Base-by-base conservation (phyloP, 2,329 filamentous ascomycete genomes). In the Aspergillus sp. region DNA sequence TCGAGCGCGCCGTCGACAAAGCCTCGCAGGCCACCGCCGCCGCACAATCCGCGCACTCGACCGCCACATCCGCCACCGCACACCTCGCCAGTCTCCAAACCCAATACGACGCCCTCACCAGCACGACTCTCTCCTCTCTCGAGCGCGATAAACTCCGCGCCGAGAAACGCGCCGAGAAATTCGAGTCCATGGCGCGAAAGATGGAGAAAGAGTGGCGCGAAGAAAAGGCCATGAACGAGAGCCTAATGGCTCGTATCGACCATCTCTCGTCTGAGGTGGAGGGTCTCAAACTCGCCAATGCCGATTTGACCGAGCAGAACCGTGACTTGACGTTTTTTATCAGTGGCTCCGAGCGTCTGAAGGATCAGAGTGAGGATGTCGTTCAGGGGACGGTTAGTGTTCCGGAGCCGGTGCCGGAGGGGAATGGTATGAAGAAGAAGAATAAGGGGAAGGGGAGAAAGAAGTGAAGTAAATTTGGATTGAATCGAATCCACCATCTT, bases 1-100 rank as follows among this genome's bases (percentile, higher is more conserved):
- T 99, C 55, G 89, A 88, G 69, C 92, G 96, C 63, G 91, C 92
- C 0, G 92, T 90, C 0, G 91, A 96, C 75, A 98, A 98, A 78
- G 93, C 93, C 0, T 84, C 88, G 1, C 86, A 89, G 69, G 91
- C 93, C 0, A 82, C 85, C 0, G 81, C 85, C 0, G 82, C 85
- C 0, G 78, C 78, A 7, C 87, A 90, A 61, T 81, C 82, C 52
- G 88, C 90, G 0, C 77, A 79, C 0, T 71, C 79, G 81, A 82
- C 85, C 0, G 78, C 78, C 6, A 87, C 90, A 61, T 81, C 82
- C 52, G 88, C 90, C 0, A 77, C 79, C 0, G 71, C 79, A 81
- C 63, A 83, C 84, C 2, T 80, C 77, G 5, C 75, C 80, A 61
- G 82, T 83, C 74, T 95, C 1, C 81, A 86, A 54, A 66, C 75